phyloP scores from a whole-genome alignment of 805 yeast genomes.

The Myxozyma neglecta region DNA sequence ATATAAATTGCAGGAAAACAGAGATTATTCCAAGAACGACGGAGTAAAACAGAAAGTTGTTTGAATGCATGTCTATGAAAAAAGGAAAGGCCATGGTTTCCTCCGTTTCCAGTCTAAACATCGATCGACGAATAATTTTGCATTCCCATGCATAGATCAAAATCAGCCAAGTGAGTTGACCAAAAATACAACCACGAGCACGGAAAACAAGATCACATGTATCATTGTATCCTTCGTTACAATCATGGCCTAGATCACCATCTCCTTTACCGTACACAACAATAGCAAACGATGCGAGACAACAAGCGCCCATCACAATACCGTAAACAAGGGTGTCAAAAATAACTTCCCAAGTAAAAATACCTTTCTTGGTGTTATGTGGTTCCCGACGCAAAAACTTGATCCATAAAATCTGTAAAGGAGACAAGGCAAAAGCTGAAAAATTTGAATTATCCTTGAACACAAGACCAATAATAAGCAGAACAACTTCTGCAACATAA shows the following conservation, averaged over 20 bases:
- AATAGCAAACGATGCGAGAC: conserved; percentile 64
- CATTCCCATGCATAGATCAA: conserved; percentile 83
- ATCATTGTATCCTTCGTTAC: conserved; percentile 54
- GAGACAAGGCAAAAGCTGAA: conserved; percentile 81
- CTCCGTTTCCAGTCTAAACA: conserved; percentile 57
- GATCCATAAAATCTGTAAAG: conserved; percentile 78
- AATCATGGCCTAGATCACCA: conserved; percentile 65
- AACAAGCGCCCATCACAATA: conserved; percentile 66
- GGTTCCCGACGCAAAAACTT: conserved; percentile 70
- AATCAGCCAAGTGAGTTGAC: conserved; percentile 84
- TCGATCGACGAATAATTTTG: conserved; percentile 65
- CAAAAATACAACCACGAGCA: conserved; percentile 76
- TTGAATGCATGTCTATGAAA: conserved; percentile 64
- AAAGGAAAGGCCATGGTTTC: conserved; percentile 60
- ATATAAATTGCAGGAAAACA: conserved; percentile 82
- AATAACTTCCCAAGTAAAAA: conserved; percentile 67
- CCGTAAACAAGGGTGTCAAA: conserved; percentile 74
- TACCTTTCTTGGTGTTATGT: conserved; percentile 53
- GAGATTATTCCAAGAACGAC: conserved; percentile 66
- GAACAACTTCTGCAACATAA: conserved; percentile 67
- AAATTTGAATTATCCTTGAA: conserved; percentile 61
- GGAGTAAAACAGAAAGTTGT: conserved; percentile 81
- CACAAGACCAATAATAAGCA: conserved; percentile 68
- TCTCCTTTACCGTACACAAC: conserved; percentile 65
- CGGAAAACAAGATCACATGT: conserved; percentile 64